Conservation (phyloP, 108 stramenopile genomes). For the Cyclotella cryptica region DNA sequence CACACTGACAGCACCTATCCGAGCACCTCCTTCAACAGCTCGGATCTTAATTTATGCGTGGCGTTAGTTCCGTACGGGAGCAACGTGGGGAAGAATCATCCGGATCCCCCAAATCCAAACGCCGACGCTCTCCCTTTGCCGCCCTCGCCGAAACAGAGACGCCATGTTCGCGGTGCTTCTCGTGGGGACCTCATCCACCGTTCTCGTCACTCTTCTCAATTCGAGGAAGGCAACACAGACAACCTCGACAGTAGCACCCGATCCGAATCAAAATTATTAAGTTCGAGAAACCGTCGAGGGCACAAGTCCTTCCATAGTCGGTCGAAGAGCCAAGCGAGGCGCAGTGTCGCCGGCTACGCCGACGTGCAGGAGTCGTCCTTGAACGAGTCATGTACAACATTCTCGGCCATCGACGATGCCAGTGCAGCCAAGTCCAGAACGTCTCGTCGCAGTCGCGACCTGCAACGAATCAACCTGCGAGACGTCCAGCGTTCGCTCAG, state of each 20-base stretch:
- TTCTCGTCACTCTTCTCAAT: background rate
- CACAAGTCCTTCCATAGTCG: background rate
- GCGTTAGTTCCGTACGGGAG: conserved; percentile 1
- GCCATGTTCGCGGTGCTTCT: background rate
- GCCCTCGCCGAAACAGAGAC: background rate
- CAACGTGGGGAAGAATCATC: background rate
- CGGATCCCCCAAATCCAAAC: too few relatives aligned
- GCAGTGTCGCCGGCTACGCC: background rate
- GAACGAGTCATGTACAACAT: background rate
- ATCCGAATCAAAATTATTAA: background rate
- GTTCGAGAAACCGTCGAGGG: background rate
- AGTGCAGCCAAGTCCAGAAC: background rate
- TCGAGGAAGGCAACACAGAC: background rate
- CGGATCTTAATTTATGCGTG: background rate
- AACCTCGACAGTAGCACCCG: background rate
- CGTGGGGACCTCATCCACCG: background rate
- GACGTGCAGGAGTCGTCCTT: background rate
- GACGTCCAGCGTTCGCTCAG: conserved; percentile 14
- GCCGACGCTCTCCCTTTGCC: conserved; percentile 1
- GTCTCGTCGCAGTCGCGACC: conserved; percentile 4
- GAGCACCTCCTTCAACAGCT: conserved; percentile 9
- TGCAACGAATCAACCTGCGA: conserved; percentile 2
- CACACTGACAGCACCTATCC: conserved; percentile 14
- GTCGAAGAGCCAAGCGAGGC: background rate
- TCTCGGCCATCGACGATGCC: background rate